Conservation (phyloP, 768 basidiomycete genomes). For the Collybia nuda region DNA sequence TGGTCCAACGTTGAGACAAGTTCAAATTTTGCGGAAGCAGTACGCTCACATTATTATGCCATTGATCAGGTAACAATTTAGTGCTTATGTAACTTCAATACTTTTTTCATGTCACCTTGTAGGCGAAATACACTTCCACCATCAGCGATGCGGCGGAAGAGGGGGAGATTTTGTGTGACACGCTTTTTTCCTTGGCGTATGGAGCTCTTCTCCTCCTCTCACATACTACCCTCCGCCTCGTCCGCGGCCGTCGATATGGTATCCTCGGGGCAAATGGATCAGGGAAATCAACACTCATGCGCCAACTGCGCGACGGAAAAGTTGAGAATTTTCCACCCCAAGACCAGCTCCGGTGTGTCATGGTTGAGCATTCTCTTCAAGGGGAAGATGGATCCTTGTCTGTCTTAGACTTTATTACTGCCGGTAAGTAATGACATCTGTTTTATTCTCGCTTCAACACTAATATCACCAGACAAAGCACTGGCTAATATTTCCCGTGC, state of each 20-base stretch:
- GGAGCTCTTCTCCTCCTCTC: slow-evolving; percentile 93
- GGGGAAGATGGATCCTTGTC: slow-evolving; percentile 85
- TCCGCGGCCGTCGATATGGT: slow-evolving; percentile 91
- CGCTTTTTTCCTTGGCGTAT: slow-evolving; percentile 93
- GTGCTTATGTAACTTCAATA: slow-evolving; percentile 4
- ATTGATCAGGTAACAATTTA: slow-evolving; percentile 61
- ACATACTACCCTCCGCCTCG: slow-evolving; percentile 86
- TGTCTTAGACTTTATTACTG: slow-evolving; percentile 88
- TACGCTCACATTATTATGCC: slow-evolving; percentile 72
- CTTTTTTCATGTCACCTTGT: slow-evolving; percentile 5
- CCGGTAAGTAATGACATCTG: slow-evolving; percentile 47
- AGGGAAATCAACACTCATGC: slow-evolving; percentile 95
- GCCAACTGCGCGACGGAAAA: slow-evolving; percentile 92
- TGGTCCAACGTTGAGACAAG: slow-evolving; percentile 62
- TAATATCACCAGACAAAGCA: slow-evolving; percentile 55
- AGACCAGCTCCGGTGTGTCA: slow-evolving; percentile 82
- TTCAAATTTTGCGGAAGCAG: slow-evolving; percentile 54
- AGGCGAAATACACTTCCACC: slow-evolving; percentile 58
- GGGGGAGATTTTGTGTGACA: slow-evolving; percentile 88
- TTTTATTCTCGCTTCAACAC: slow-evolving; percentile 1
- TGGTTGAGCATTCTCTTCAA: slow-evolving; percentile 97
- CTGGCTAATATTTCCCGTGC: slow-evolving; percentile 60
- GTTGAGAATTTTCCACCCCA: slow-evolving; percentile 95
- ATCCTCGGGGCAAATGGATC: slow-evolving; percentile 96
- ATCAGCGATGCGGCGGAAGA: slow-evolving; percentile 53